phyloP scores from a whole-genome alignment of 2,329 filamentous ascomycete species.

The Zymoseptoria pseudotritici region DNA sequence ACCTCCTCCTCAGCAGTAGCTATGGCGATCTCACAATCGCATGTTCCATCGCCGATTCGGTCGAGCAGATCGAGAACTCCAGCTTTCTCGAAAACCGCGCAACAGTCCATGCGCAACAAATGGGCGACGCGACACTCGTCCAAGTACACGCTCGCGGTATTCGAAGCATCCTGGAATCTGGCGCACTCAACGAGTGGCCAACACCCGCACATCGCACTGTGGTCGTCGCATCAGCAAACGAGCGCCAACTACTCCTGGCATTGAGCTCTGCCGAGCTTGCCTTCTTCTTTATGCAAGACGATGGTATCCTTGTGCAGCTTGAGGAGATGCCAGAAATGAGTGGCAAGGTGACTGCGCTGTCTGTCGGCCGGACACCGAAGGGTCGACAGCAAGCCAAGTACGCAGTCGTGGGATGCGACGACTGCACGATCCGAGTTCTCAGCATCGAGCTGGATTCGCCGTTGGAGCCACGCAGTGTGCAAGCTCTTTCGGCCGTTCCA shows the following conservation, averaged over 20 bases:
- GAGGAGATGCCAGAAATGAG: constrained; percentile 91
- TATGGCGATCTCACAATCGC: constrained; percentile 61
- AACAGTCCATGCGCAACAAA: constrained; percentile 85
- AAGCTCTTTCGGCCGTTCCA: constrained; percentile 83
- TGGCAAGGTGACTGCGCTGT: constrained; percentile 90
- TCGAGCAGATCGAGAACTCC: constrained; percentile 90
- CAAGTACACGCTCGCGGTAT: constrained; percentile 97
- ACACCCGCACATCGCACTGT: constrained; percentile 91
- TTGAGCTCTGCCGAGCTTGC: constrained; percentile 94
- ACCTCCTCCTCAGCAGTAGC: constrained; percentile 68
- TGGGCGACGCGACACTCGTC: constrained; percentile 85
- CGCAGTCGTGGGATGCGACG: constrained; percentile 91
- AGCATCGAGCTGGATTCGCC: constrained; percentile 58
- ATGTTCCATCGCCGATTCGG: constrained; percentile 90
- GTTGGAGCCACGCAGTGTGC: constrained; percentile 87
- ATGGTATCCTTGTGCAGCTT: constrained; percentile 69
- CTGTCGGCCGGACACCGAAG: constrained; percentile 84
- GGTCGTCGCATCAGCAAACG: constrained; percentile 87
- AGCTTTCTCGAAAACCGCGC: constrained; percentile 84
- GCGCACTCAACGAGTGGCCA: constrained; percentile 84
- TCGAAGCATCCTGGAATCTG: constrained; percentile 70
- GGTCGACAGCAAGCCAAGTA: constrained; percentile 85
- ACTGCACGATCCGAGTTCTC: constrained; percentile 81
- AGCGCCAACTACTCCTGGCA: constrained; percentile 85
- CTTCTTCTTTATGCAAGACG: constrained; percentile 94